These are phyloP conservation scores for Melaleuca quinquenervia DNA, from an alignment of 345 rosid genomes.

Conservation along the genomic window DNA sequence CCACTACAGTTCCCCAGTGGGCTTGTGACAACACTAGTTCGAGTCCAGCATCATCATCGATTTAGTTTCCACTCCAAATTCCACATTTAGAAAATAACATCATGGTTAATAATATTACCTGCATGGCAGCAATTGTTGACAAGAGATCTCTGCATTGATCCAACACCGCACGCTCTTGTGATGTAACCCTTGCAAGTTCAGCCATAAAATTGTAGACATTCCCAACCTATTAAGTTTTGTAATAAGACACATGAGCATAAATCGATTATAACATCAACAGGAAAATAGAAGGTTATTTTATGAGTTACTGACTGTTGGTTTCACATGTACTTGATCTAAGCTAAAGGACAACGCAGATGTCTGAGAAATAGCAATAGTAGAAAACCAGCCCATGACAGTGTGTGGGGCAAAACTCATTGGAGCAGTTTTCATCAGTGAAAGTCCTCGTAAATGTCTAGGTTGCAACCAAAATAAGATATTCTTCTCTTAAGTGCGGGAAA, in stretches of 20 bases:
- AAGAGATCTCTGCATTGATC: conserved; percentile 44
- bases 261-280: not conserved
- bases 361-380: not conserved
- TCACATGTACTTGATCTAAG: not conserved
- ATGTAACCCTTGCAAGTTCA: conserved; percentile 40
- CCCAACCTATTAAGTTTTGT: conserved; percentile 32
- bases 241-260: not conserved
- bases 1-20: not conserved
- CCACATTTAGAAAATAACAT: not conserved
- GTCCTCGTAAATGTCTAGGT: not conserved
- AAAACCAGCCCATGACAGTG: not conserved
- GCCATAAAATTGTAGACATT: conserved; percentile 29
- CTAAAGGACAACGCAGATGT: not conserved
- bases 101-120: conserved; percentile 24
- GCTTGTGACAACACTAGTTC: not conserved
- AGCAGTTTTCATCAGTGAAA: not conserved
- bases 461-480: not conserved
- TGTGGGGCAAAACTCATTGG: not conserved
- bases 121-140: conserved; percentile 43
- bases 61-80: not conserved
- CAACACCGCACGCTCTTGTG: conserved; percentile 49
- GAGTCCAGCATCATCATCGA: not conserved
- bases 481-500: not conserved
- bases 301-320: not conserved
- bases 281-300: not conserved